Evolutionary conservation across 257 asterid species (phyloP).

Genomic region (Ilex aquifolium): DNA sequence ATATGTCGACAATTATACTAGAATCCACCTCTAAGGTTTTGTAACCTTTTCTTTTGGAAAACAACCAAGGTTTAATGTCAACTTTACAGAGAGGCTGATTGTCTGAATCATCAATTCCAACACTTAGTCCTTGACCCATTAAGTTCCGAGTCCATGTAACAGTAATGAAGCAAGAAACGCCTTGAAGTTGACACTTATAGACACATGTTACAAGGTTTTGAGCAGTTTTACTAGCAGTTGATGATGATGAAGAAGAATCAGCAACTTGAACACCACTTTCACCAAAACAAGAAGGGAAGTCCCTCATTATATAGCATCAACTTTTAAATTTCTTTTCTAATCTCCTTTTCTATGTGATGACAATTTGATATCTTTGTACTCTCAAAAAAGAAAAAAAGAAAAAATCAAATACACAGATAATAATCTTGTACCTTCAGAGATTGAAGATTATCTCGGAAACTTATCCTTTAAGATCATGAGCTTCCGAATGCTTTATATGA

Average conservation of each 20-base stretch:
- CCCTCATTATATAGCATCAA: slow-evolving; percentile 42
- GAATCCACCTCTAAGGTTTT: slow-evolving; percentile 26
- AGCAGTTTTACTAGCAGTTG: slow-evolving; percentile 23
- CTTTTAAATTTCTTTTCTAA: not conserved
- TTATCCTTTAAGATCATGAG: too few relatives aligned
- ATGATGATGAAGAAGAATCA: slow-evolving; percentile 41
- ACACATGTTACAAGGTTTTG: slow-evolving; percentile 55
- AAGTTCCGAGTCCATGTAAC: slow-evolving; percentile 54
- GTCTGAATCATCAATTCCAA: slow-evolving; percentile 36
- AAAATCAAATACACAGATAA: not conserved
- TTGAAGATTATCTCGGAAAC: not conserved
- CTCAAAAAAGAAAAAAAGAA: too few relatives aligned
- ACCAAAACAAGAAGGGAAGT: slow-evolving; percentile 75
- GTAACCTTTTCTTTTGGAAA: slow-evolving; percentile 55
- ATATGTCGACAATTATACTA: slow-evolving; percentile 22
- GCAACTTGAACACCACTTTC: slow-evolving; percentile 65
- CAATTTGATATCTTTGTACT: too few relatives aligned
- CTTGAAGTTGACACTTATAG: slow-evolving; percentile 33
- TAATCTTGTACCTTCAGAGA: not conserved
- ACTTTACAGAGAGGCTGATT: slow-evolving; percentile 38
- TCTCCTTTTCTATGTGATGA: too few relatives aligned
- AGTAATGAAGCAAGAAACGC: slow-evolving; percentile 44
- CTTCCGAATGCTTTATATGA: too few relatives aligned
- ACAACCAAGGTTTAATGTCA: slow-evolving; percentile 69
- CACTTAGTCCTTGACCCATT: slow-evolving; percentile 52